phyloP scores from a whole-genome alignment of 179 eudicot species.

The Carnegiea gigantea region DNA sequence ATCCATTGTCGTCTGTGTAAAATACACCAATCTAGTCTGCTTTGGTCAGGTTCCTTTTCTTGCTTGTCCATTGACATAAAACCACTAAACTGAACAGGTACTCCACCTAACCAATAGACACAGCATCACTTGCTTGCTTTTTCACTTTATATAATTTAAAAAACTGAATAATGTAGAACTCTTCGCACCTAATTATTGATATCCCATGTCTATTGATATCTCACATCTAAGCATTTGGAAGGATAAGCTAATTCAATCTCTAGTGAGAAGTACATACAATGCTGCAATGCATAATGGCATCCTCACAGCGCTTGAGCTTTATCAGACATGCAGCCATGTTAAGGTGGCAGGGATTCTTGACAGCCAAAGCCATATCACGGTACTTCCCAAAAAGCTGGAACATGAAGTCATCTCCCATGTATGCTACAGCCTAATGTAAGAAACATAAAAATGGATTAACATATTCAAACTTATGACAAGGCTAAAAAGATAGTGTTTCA shows the following conservation, averaged over 20 bases:
- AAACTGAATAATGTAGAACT: too few relatives aligned
- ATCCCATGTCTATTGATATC: background rate
- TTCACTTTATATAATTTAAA: background rate
- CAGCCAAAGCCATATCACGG: constrained; percentile 97
- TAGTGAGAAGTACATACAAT: constrained; percentile 47
- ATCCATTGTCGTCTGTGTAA: too few relatives aligned
- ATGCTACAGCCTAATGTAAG: constrained; percentile 78
- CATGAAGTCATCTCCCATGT: constrained; percentile 99
- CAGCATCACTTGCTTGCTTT: background rate
- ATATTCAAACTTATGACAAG: background rate
- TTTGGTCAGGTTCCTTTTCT: background rate
- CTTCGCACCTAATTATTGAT: too few relatives aligned
- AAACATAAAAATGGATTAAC: background rate
- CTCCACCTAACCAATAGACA: background rate
- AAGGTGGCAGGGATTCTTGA: constrained; percentile 97
- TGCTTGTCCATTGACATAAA: too few relatives aligned
- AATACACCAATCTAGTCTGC: too few relatives aligned
- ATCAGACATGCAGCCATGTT: constrained; percentile 92
- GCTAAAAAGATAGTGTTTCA: background rate
- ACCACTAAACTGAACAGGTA: too few relatives aligned
- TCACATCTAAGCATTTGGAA: background rate
- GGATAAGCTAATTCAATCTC: background rate
- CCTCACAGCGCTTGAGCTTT: constrained; percentile 83
- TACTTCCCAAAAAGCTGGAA: constrained; percentile 95
- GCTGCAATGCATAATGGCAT: constrained; percentile 86